Evolutionary conservation across 2,329 filamentous ascomycete genomes (phyloP).

Genomic region (Aspergillus felis): DNA sequence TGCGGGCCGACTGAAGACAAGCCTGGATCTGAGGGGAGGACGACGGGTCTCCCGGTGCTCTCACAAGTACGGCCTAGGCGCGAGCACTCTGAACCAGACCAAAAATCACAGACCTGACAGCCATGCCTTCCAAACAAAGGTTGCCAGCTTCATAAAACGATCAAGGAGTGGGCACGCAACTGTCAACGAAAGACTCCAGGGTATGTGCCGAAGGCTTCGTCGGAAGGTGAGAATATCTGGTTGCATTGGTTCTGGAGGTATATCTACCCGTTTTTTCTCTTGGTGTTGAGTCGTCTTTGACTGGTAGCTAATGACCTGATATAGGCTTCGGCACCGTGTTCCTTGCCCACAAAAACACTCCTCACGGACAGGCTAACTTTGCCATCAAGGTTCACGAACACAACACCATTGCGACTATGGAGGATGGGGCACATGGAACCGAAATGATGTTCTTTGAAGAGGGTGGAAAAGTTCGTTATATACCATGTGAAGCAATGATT

Average conservation of each 20-base stretch:
- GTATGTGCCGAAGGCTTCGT: background rate
- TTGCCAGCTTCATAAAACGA: background rate
- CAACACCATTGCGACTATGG: background rate
- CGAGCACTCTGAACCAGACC: background rate
- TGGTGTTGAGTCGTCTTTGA: background rate
- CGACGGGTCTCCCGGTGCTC: constrained; percentile 11
- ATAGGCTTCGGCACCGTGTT: background rate
- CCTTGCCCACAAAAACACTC: background rate
- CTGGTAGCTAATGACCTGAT: background rate
- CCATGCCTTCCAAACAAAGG: background rate
- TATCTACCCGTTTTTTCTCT: background rate
- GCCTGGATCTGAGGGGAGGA: constrained; percentile 2
- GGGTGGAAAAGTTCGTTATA: constrained; percentile 8
- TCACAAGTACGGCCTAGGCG: constrained; percentile 1
- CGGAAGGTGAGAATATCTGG: background rate
- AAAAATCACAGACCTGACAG: background rate
- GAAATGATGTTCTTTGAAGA: background rate
- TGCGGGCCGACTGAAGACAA: constrained; percentile 5
- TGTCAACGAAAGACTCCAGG: background rate
- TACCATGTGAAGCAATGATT: constrained; percentile 25
- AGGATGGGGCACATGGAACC: background rate
- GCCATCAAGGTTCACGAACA: background rate
- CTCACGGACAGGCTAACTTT: background rate
- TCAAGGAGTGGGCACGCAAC: background rate
- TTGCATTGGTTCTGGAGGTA: background rate